Evolutionary conservation across 116 monocot genomes (phyloP).

Genomic region (Dioscorea cayenensis): DNA sequence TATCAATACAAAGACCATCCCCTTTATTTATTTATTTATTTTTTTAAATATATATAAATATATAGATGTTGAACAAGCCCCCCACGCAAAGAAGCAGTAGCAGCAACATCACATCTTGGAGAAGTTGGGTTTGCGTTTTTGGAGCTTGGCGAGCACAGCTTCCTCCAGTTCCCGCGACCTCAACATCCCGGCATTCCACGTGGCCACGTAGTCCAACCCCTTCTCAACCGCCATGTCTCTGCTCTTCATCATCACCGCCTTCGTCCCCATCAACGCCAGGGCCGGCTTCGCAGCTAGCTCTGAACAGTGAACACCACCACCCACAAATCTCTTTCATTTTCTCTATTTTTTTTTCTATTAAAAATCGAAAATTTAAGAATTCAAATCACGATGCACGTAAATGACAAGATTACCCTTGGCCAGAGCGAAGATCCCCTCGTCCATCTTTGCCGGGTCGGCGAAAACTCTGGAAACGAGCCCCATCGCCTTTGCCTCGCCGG

Average conservation of each 20-base stretch:
- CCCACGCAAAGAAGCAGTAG: too few species aligned
- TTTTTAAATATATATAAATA: too few species aligned
- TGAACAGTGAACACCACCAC: conserved; percentile 16
- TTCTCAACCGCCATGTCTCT: conserved; percentile 66
- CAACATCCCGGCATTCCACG: conserved; percentile 81
- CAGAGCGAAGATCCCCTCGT: conserved; percentile 34
- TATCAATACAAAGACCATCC: too few species aligned
- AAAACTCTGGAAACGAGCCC: conserved; percentile 74
- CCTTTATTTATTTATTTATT: too few species aligned
- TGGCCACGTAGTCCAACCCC: conserved; percentile 80
- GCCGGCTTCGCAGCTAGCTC: conserved; percentile 67
- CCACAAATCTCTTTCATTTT: not conserved
- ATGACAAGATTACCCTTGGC: conserved; percentile 45
- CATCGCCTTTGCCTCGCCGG: conserved; percentile 69
- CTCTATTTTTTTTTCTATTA: not conserved
- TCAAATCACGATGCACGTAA: not conserved
- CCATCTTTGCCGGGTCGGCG: conserved; percentile 28
- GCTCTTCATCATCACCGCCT: conserved; percentile 66
- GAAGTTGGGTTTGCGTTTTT: conserved; percentile 74
- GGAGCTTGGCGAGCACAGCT: conserved; percentile 44
- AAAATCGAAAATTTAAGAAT: not conserved
- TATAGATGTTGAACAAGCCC: too few species aligned
- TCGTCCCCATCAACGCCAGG: conserved; percentile 80
- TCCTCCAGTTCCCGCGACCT: conserved; percentile 63
- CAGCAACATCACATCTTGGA: conserved; percentile 19